phyloP scores from a whole-genome alignment of 139 green algal species.

The Mesotaenium endlicherianum region DNA sequence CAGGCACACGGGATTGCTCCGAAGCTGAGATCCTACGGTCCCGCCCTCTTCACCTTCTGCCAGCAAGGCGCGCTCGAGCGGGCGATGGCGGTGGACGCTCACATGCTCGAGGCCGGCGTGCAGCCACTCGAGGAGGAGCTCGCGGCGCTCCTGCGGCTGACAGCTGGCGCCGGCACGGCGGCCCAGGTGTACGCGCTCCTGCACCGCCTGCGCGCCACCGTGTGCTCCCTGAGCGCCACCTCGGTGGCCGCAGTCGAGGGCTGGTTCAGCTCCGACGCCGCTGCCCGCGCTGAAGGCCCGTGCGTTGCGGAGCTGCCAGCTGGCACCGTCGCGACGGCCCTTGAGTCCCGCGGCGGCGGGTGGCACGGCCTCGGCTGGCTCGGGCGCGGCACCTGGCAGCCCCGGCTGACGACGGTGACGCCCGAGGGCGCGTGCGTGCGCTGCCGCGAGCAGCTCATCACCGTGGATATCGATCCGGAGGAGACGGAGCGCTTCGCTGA shows the following conservation, averaged over 20 bases:
- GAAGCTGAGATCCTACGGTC: slow-evolving; percentile 50
- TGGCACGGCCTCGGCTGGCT: slow-evolving; percentile 44
- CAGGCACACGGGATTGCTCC: neutral
- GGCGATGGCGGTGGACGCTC: slow-evolving; percentile 34
- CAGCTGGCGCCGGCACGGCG: neutral
- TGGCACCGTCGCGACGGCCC: neutral
- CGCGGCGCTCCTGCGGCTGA: slow-evolving; percentile 14
- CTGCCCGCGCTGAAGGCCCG: neutral
- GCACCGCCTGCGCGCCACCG: slow-evolving; percentile 25
- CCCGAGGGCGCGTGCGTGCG: slow-evolving; percentile 3
- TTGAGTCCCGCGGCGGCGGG: slow-evolving; percentile 14
- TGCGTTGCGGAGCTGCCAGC: slow-evolving; percentile 7
- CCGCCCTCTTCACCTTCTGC: slow-evolving; percentile 47
- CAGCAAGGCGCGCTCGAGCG: neutral
- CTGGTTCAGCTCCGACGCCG: slow-evolving; percentile 26
- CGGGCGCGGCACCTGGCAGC: slow-evolving; percentile 8
- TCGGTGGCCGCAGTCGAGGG: neutral
- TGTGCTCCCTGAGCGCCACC: neutral
- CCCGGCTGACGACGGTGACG: neutral
- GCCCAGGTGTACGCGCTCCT: slow-evolving; percentile 45
- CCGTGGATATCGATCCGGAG: slow-evolving; percentile 37
- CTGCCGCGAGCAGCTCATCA: slow-evolving; percentile 7
- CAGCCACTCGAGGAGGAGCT: slow-evolving; percentile 32
- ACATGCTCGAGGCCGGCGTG: slow-evolving; percentile 24
- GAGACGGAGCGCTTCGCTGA: slow-evolving; percentile 30